Evolutionary conservation across 306 rosid genomes (phyloP), one percentile per base, ranked within the genome.

Genomic region (Quercus cerris): DNA sequence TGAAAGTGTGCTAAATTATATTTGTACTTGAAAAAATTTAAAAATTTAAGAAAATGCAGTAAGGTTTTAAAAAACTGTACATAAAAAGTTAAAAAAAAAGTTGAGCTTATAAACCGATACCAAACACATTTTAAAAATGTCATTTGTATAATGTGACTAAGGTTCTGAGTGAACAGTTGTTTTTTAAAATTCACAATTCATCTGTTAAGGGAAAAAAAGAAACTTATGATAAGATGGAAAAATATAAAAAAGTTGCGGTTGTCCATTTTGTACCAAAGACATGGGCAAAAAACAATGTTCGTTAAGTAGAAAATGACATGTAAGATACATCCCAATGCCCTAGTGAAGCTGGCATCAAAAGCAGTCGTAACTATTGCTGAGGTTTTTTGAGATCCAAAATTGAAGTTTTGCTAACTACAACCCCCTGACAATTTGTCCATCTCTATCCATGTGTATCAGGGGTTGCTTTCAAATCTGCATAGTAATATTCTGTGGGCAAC

Each of bases 401-500:
- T 30, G 49, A 27, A 33, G 31, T 8, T 30, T 25, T 33, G 73
- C 70, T 64, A 44, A 62, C 76, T 57, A n/a, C 67, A 70, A 18
- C 33, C 38, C 75, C 75, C 84, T 76, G 76, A 27, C 85, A 79
- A 73, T 8, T 38, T 79, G 54, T 63, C 89, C 77, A 61, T 89
- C 88, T 81, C 74, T 85, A 69, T 88, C 81, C 80, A 25, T 59
- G 76, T 77, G 82, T 78, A 81, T 83, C 84, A 54, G 14, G 31
- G 67, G 94, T 91, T 87, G 92, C 91, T 93, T 89, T 93, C 97
- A 82, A 84, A 93, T 89, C 97, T 87, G 63, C 79, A 61, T 72
- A 70, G 78, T 78, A 80, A 85, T 91, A 91, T 88, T 93, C 82
- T 88, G 86, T 93, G 86, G 87, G 71, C 84, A 85, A 83, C 89